These are phyloP conservation scores for Phytophthora pini DNA, from an alignment of 352 stramenopile genomes.

Conservation along the genomic window DNA sequence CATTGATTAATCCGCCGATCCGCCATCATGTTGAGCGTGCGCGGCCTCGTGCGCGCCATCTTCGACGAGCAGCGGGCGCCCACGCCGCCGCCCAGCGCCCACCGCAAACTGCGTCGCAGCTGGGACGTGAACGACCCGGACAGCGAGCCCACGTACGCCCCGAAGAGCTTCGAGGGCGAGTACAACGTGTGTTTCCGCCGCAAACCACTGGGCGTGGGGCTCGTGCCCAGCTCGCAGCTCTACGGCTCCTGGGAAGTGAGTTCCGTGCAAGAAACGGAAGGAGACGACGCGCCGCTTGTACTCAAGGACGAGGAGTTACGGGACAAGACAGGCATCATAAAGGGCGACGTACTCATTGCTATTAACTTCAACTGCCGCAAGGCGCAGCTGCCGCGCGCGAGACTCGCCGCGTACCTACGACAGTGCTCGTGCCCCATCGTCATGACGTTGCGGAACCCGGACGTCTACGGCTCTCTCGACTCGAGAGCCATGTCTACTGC, in stretches of 20 bases:
- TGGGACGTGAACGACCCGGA: slow-evolving; percentile 26
- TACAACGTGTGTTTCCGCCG: slow-evolving; percentile 71
- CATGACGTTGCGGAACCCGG: slow-evolving; percentile 70
- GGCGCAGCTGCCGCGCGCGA: slow-evolving; percentile 54
- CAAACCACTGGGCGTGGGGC: slow-evolving; percentile 75
- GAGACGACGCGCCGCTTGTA: slow-evolving; percentile 6
- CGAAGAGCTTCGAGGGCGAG: slow-evolving; percentile 65
- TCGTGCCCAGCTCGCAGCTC: slow-evolving; percentile 82
- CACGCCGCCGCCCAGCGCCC: slow-evolving; percentile 7
- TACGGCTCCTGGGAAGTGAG: slow-evolving; percentile 84
- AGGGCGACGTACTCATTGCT: slow-evolving; percentile 72
- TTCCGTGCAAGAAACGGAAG: slow-evolving; percentile 38
- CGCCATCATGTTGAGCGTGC: slow-evolving; percentile 37
- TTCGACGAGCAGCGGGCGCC: slow-evolving; percentile 38
- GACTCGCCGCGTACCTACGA: slow-evolving; percentile 52
- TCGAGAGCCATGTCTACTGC: slow-evolving; percentile 69
- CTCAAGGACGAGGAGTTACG: slow-evolving; percentile 13
- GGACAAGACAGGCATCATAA: slow-evolving; percentile 31
- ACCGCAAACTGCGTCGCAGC: slow-evolving; percentile 13
- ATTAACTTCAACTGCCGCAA: slow-evolving; percentile 61
- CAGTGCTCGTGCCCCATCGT: slow-evolving; percentile 60
- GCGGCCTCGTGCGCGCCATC: slow-evolving; percentile 45
- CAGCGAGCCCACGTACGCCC: slow-evolving; percentile 45
- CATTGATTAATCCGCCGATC: slow-evolving; percentile 1
- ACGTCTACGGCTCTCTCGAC: slow-evolving; percentile 66